Conservation (phyloP, 208 protist species). For the Crithidia acanthocephali region DNA sequence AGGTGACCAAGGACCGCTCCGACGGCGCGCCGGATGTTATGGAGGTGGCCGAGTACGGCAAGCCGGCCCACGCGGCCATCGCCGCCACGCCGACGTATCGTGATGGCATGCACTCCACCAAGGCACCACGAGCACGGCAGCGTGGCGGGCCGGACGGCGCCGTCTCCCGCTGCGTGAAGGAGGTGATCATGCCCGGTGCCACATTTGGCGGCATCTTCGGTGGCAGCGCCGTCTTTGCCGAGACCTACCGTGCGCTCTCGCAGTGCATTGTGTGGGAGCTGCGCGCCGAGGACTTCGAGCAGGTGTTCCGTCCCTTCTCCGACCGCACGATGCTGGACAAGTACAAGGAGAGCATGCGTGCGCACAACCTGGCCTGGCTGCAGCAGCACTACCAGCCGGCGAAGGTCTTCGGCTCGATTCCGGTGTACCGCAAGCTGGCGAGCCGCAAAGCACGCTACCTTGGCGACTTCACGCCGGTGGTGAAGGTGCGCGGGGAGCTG, state of each 20-base stretch:
- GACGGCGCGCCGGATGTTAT: conserved; percentile 23
- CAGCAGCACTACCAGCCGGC: conserved; percentile 44
- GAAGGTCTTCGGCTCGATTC: conserved; percentile 58
- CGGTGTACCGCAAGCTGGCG: conserved; percentile 76
- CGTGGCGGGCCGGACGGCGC: background rate
- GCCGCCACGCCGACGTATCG: conserved; percentile 9
- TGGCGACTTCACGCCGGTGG: conserved; percentile 69
- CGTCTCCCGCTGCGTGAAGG: conserved; percentile 9
- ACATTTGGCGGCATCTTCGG: conserved; percentile 84
- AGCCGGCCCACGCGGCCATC: background rate
- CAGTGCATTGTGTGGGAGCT: conserved; percentile 85
- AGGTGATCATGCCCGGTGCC: conserved; percentile 47
- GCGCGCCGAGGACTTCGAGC: conserved; percentile 62
- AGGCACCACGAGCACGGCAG: conserved; percentile 1
- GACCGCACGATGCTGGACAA: conserved; percentile 58
- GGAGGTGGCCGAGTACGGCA: background rate
- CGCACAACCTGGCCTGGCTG: conserved; percentile 57
- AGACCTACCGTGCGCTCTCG: conserved; percentile 71
- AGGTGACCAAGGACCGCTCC: conserved; percentile 33
- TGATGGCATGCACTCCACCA: conserved; percentile 13
- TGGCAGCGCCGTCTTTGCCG: conserved; percentile 53
- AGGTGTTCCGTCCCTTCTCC: conserved; percentile 54
- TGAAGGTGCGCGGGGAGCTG: conserved; percentile 64
- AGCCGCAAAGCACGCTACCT: conserved; percentile 47
- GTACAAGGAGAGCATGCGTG: conserved; percentile 53